Percentiles rank a stretch among this genome's conserved stretches.
These are phyloP conservation scores for Backusella tuberculispora DNA, from an alignment of 192 early-diverging fungal genomes.

Conservation along the genomic window DNA sequence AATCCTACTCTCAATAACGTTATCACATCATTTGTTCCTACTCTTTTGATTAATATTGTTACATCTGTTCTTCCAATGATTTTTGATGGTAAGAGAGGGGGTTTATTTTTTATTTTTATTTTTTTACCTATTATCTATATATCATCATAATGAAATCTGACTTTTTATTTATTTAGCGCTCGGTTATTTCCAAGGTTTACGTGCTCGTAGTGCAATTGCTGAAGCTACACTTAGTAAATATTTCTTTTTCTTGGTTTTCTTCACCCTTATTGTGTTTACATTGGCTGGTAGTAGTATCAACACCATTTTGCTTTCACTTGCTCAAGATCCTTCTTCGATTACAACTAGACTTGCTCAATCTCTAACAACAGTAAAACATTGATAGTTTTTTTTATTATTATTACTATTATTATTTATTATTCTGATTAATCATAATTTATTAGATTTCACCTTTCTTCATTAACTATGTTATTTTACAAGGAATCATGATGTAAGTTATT, in stretches of 20 bases:
- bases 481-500: constrained; percentile 52
- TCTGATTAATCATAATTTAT: background rate
- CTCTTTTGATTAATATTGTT: constrained; percentile 66
- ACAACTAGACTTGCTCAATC: constrained; percentile 61
- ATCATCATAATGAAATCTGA: background rate
- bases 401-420: background rate
- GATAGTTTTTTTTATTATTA: background rate
- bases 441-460: constrained; percentile 78
- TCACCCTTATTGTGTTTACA: constrained; percentile 75
- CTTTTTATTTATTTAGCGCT: constrained; percentile 18
- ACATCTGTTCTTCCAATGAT: constrained; percentile 70
- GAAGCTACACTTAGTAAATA: constrained; percentile 50
- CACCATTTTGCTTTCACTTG: constrained; percentile 55
- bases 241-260: constrained; percentile 76
- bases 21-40: constrained; percentile 69
- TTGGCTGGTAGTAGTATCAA: constrained; percentile 63
- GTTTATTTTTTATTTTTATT: no score
- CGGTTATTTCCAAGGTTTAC: constrained; percentile 38
- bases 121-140: background rate
- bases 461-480: constrained; percentile 73
- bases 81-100: constrained; percentile 48
- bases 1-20: constrained; percentile 56
- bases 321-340: constrained; percentile 59
- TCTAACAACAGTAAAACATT: constrained; percentile 52
- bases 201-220: constrained; percentile 35